Evolutionary conservation across 495 filamentous ascomycete genomes (phyloP).

Genomic region (Aspergillus mulundensis): DNA sequence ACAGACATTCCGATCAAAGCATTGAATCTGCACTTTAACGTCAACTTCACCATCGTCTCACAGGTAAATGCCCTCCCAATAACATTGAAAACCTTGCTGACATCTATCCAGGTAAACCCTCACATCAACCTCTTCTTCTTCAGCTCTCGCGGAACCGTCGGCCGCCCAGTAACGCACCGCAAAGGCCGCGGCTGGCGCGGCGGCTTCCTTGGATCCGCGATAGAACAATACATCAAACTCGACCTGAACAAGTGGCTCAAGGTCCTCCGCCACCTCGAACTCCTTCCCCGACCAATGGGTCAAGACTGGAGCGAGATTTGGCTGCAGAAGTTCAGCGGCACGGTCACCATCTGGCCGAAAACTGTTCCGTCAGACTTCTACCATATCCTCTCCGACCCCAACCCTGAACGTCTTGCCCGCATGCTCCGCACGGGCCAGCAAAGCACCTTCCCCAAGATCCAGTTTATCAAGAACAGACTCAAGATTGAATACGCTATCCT

Average conservation of each 20-base stretch:
- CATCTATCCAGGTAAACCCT: constrained; percentile 66
- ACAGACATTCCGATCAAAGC: constrained; percentile 95
- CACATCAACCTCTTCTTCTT: constrained; percentile 99
- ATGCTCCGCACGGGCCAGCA: constrained; percentile 90
- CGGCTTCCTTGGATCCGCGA: constrained; percentile 85
- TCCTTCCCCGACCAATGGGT: constrained; percentile 83
- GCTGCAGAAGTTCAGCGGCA: constrained; percentile 91
- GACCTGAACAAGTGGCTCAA: constrained; percentile 96
- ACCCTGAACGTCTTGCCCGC: constrained; percentile 63
- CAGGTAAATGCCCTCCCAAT: constrained; percentile 47
- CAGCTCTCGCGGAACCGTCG: constrained; percentile 84
- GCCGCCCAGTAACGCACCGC: constrained; percentile 90
- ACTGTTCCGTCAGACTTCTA: constrained; percentile 70
- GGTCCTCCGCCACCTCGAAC: constrained; percentile 84
- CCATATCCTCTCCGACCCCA: constrained; percentile 82
- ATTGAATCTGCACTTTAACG: constrained; percentile 93
- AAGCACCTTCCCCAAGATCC: constrained; percentile 80
- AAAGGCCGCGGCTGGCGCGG: constrained; percentile 93
- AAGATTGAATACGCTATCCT: constrained; percentile 79
- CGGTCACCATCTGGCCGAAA: constrained; percentile 93
- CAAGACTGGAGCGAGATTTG: constrained; percentile 97
- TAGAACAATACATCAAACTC: constrained; percentile 91
- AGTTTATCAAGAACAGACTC: constrained; percentile 83
- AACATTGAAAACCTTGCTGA: not conserved
- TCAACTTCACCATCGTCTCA: constrained; percentile 92